phyloP scores from a whole-genome alignment of 805 yeast species.

The Saturnispora besseyi region DNA sequence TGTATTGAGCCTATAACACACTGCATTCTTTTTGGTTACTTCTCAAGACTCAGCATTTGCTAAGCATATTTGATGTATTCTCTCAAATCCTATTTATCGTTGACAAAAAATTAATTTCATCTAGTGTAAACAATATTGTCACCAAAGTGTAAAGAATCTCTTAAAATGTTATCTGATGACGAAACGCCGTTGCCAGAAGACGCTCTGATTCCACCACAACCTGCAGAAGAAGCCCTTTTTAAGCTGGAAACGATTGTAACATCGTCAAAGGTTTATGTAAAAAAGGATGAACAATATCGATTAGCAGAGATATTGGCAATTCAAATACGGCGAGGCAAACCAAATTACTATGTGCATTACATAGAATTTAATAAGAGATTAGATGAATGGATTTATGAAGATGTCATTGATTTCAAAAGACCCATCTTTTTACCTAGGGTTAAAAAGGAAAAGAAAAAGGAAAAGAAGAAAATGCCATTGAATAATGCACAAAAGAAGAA shows the following conservation, averaged over 20 bases:
- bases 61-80: neutral
- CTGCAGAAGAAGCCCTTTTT: conserved; percentile 22
- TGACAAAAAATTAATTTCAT: neutral
- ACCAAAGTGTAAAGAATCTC: too few species aligned
- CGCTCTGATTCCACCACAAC: conserved; percentile 26
- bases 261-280: conserved; percentile 77
- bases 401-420: conserved; percentile 60
- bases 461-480: conserved; percentile 13
- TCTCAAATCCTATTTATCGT: neutral
- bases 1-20: too few species aligned
- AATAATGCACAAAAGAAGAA: conserved; percentile 19
- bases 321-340: conserved; percentile 65
- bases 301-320: conserved; percentile 79
- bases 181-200: conserved; percentile 24
- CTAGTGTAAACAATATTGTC: too few species aligned
- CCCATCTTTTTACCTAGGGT: conserved; percentile 68
- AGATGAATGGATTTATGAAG: conserved; percentile 85
- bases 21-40: too few species aligned
- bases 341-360: conserved; percentile 86
- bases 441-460: conserved; percentile 38
- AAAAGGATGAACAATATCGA: conserved; percentile 71
- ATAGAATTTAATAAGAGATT: conserved; percentile 90
- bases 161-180: conserved; percentile 24
- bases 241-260: conserved; percentile 43
- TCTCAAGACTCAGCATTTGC: neutral